Evolutionary conservation across 2,329 filamentous ascomycete species (phyloP).

Genomic region (Apiospora hydei): DNA sequence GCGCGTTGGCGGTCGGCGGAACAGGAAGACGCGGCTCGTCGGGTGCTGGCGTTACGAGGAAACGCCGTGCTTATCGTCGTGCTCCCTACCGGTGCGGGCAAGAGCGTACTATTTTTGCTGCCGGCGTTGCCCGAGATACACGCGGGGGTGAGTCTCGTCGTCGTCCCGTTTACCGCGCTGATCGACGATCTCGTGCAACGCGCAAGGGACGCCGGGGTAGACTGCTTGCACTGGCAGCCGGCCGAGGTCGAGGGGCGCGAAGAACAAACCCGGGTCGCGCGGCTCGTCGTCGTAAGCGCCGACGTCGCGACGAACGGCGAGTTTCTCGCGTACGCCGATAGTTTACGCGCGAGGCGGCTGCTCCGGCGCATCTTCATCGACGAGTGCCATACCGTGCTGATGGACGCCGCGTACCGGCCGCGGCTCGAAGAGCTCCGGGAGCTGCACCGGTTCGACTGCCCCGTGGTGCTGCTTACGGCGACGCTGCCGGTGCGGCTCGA

Average conservation of each 20-base stretch:
- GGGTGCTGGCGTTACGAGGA: neutral
- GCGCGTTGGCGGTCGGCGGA: neutral
- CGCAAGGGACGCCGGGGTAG: neutral
- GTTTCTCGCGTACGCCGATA: too few species aligned
- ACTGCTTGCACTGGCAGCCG: neutral
- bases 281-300: slow-evolving; percentile 13
- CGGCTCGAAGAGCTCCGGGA: too few species aligned
- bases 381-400: too few species aligned
- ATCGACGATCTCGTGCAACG: neutral
- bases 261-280: neutral
- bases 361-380: too few species aligned
- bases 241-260: neutral
- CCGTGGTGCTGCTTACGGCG: too few species aligned
- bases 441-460: too few species aligned
- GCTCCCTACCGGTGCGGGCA: neutral
- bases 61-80: neutral
- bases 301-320: neutral
- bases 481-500: too few species aligned
- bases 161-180: slow-evolving; percentile 6
- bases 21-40: neutral
- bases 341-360: too few species aligned
- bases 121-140: neutral
- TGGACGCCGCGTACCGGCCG: too few species aligned
- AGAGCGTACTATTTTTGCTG: slow-evolving; percentile 23
- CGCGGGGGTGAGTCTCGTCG: neutral